Conservation (phyloP, 192 early-diverging fungal species). For the Rhizoclosmatium globosum region DNA sequence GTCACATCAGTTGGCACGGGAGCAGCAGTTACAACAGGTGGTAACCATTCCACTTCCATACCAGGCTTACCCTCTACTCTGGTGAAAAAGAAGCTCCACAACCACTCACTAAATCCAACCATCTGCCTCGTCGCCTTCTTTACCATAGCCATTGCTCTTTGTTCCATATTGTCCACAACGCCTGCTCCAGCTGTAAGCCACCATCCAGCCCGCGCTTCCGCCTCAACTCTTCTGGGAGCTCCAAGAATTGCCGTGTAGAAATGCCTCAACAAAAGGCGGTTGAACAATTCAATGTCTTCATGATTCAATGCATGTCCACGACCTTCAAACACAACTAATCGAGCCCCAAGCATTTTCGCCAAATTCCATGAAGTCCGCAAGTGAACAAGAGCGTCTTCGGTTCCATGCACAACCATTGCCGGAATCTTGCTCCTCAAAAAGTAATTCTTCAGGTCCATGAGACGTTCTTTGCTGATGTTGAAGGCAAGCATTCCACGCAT, state of each 20-base stretch:
- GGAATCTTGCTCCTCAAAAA: conserved; percentile 29
- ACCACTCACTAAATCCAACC: conserved; percentile 25
- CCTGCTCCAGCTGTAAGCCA: neutral
- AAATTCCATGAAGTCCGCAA: conserved; percentile 10
- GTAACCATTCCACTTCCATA: conserved; percentile 4
- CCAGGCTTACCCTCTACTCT: neutral
- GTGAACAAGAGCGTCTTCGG: conserved; percentile 42
- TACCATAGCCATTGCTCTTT: neutral
- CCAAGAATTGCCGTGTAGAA: conserved; percentile 36
- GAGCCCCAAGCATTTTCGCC: conserved; percentile 24
- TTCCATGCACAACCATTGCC: conserved; percentile 44
- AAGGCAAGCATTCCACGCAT: conserved; percentile 32
- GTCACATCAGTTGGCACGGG: neutral
- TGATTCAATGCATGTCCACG: conserved; percentile 45
- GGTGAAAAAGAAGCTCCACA: neutral
- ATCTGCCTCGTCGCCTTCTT: conserved; percentile 1
- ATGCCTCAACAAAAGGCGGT: conserved; percentile 38
- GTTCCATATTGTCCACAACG: neutral
- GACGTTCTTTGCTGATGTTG: conserved; percentile 21
- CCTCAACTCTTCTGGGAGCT: neutral
- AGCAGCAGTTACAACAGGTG: neutral
- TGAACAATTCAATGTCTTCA: conserved; percentile 40
- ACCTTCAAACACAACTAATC: conserved; percentile 46
- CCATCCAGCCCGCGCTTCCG: conserved; percentile 32
- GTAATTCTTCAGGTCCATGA: conserved; percentile 6